Base-by-base conservation (phyloP, 2,329 filamentous ascomycete genomes). In the Thielaviopsis cerberus region DNA sequence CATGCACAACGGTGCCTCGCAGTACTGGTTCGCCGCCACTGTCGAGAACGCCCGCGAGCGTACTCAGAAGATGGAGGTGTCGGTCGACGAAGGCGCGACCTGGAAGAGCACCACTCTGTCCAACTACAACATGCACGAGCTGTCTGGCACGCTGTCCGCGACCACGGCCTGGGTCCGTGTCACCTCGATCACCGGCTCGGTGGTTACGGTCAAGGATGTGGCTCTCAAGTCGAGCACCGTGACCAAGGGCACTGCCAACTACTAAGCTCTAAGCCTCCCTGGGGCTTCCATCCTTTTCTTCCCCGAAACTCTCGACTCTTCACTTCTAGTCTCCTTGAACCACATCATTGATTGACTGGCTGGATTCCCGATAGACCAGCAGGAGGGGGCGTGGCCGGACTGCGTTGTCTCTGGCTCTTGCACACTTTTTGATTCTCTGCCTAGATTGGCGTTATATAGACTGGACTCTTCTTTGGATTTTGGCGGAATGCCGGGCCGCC, bases 11-110 rank as follows among this genome's bases (percentile, higher is more conserved):
- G 62, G 61, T 50, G 54, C 62, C 13, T 62, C 58, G 30, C 55
- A 61, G 56, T 62, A 58, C 52, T 62, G 62, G 62, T 63, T 63
- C 25, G 62, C 62, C 4, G 58, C 59, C 55, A 63, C 59, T n/a
- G 56, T 63, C 13, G 61, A 63, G 59, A 63, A 63, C 53, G 62
- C 57, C 25, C 53, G 59, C 1, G 60, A 62, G 57, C 61, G 62
- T 53, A 63, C 61, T 45, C 54, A 60, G 15, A 61, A 61, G 60
- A 25, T 62, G 23, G 59, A 60, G 48, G 45, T 60, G n/a, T 60
- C 59, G 10, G 27, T 45, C 23, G 55, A 60, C 50, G 23, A 30
- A 22, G 59, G 59, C n/a, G 27, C 41, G n/a, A 57, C 59, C 24
- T 60, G 59, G 59, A 41, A 48, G 41, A 17, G 8, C 45, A 57